Percentiles rank a stretch among this genome's conserved stretches.
phyloP scores from a whole-genome alignment of 2,329 filamentous ascomycete species.

The Hypoxylon sp. region DNA sequence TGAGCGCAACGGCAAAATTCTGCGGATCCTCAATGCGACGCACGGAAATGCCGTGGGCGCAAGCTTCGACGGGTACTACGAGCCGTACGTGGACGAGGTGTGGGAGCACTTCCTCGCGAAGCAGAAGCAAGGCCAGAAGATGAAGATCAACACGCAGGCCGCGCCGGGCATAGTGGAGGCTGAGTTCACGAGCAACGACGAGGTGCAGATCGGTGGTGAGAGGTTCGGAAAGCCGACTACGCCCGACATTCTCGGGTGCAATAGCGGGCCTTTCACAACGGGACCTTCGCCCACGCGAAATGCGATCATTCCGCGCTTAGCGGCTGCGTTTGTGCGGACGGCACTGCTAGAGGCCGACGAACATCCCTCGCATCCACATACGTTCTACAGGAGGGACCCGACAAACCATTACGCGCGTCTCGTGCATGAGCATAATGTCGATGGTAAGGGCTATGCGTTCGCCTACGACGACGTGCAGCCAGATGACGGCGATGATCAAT shows the following conservation, averaged over 20 bases:
- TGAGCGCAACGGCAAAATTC: slow-evolving; percentile 49
- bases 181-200: slow-evolving; percentile 60
- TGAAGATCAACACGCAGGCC: slow-evolving; percentile 77
- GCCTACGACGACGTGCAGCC: slow-evolving; percentile 73
- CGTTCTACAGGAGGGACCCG: slow-evolving; percentile 58
- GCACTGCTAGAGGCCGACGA: slow-evolving; percentile 64
- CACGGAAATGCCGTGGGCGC: slow-evolving; percentile 60
- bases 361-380: slow-evolving; percentile 55
- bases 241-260: slow-evolving; percentile 76
- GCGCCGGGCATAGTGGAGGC: slow-evolving; percentile 68
- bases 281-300: slow-evolving; percentile 58
- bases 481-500: slow-evolving; percentile 66
- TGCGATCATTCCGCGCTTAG: slow-evolving; percentile 65
- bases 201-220: slow-evolving; percentile 57
- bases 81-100: slow-evolving; percentile 60
- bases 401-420: slow-evolving; percentile 73
- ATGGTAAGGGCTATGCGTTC: slow-evolving; percentile 71
- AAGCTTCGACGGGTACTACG: slow-evolving; percentile 62
- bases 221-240: slow-evolving; percentile 70
- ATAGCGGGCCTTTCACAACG: slow-evolving; percentile 71
- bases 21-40: slow-evolving; percentile 63
- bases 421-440: slow-evolving; percentile 68
- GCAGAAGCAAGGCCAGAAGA: slow-evolving; percentile 51
- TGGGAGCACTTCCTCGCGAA: slow-evolving; percentile 57
- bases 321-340: slow-evolving; percentile 68